Evolutionary conservation across 2,329 filamentous ascomycete species (phyloP), one percentile per base, ranked within the genome.

Genomic region (Trichoderma sp.): DNA sequence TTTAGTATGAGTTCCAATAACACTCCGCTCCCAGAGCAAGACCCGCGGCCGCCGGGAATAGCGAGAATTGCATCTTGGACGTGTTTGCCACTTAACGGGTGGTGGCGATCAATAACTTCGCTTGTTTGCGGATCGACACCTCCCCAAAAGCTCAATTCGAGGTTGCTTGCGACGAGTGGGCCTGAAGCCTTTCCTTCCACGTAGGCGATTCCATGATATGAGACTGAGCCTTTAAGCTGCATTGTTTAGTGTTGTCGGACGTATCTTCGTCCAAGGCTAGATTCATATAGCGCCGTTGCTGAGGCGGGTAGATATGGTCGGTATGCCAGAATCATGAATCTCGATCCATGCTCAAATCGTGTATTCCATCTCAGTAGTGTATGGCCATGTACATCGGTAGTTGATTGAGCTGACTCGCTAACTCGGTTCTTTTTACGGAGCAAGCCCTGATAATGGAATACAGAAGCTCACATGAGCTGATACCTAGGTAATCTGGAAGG

Each of bases 11-110:
- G 72, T 71, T 85, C 82, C 6, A 85, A 71, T n/a, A 85, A 77
- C 1, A 81, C 79, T 0, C 77, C 77, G 16, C 83, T 85, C 0
- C 82, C 83, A 0, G 81, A 78, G 53, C 82, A 85, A 7, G 83
- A 85, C 2, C 83, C 83, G 24, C 83, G 79, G n/a, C 83, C 79
- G 21, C 79, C 74, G 0, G 83, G 83, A 16, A 85, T 81, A 1
- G 80, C 83, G 0, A 85, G 75, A 1, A 84, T 73, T 0, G 73
- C 73, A 13, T 73, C 74, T 3, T 75, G 71, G 0, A 85, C 68
- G 19, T 60, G 71, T 6, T 74, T 40, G 0, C 81, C 81, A 7
- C 71, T 72, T 2, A 85, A 72, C 0, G 80, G 79, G 65, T 85
- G 82, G 49, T 82, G 81, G 1, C 75, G 77, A 66, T 85, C 83